phyloP scores from a whole-genome alignment of 2,329 filamentous ascomycete genomes.

The Arthroderma uncinatum region DNA sequence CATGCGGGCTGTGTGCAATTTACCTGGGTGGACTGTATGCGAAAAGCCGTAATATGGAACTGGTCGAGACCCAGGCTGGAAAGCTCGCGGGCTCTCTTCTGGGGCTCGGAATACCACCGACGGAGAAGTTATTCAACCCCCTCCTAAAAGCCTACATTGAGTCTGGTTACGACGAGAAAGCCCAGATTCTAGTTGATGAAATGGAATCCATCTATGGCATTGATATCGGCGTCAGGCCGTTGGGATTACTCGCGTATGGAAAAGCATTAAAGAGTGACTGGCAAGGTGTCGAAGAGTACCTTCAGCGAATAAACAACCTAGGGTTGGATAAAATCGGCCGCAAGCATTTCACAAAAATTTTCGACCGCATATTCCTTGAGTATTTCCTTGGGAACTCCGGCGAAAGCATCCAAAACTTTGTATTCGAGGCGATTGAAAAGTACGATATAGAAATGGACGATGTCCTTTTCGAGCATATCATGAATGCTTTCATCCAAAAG shows the following conservation, averaged over 20 bases:
- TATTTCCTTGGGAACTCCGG: constrained; percentile 31
- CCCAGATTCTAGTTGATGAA: constrained; percentile 26
- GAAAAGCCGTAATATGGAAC: constrained; percentile 29
- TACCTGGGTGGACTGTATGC: constrained; percentile 31
- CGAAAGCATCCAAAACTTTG: constrained; percentile 26
- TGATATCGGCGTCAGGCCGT: constrained; percentile 25
- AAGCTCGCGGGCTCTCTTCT: constrained; percentile 22
- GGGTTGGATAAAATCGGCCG: constrained; percentile 21
- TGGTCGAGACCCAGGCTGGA: constrained; percentile 26
- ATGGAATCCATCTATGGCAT: constrained; percentile 25
- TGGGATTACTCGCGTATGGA: constrained; percentile 29
- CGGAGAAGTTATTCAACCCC: constrained; percentile 32
- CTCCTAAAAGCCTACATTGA: constrained; percentile 32
- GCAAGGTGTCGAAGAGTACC: constrained; percentile 29
- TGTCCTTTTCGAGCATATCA: constrained; percentile 31
- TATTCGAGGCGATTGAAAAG: constrained; percentile 26
- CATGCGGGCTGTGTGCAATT: constrained; percentile 27
- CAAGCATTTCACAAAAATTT: constrained; percentile 22
- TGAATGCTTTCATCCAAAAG: constrained; percentile 32
- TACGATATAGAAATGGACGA: constrained; percentile 29
- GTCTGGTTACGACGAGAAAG: constrained; percentile 26
- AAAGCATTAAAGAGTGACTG: constrained; percentile 31
- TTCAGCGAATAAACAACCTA: constrained; percentile 29
- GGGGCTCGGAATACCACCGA: constrained; percentile 24
- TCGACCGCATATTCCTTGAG: constrained; percentile 34